Conservation (phyloP, 2,329 filamentous ascomycete species). For the Botrytis deweyae region DNA sequence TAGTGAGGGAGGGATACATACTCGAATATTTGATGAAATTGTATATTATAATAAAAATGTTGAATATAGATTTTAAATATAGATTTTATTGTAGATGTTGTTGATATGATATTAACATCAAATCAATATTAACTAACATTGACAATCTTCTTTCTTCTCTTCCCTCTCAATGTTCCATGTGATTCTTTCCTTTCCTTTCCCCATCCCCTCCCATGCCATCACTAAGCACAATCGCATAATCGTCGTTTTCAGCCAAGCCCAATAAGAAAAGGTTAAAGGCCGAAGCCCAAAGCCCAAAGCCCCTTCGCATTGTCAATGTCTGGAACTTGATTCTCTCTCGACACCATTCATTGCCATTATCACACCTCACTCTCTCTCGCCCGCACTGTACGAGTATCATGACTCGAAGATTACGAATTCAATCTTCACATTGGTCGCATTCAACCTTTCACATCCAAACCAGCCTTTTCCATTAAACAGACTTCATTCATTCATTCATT, state of each 20-base stretch:
- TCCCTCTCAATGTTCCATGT: not conserved
- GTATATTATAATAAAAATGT: too few species aligned
- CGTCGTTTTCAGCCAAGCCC: not conserved
- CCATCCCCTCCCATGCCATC: not conserved
- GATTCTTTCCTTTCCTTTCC: not conserved
- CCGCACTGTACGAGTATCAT: not conserved
- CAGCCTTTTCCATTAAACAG: constrained; percentile 15
- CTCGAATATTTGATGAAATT: not conserved
- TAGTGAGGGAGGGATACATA: not conserved
- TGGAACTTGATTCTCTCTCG: not conserved
- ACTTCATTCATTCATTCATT: not conserved
- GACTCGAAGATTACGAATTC: not conserved
- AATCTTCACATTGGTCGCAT: not conserved
- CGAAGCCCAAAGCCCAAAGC: not conserved
- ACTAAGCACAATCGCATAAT: constrained; percentile 3
- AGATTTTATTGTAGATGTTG: too few species aligned
- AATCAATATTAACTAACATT: too few species aligned
- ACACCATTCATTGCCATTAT: not conserved
- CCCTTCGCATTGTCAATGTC: not conserved
- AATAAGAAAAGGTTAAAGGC: not conserved
- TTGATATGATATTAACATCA: not conserved
- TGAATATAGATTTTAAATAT: too few species aligned
- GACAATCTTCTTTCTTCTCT: not conserved
- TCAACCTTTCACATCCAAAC: not conserved
- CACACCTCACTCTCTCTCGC: not conserved